Base-by-base conservation (phyloP, 495 filamentous ascomycete genomes). In the Penicillium bovifimosum region DNA sequence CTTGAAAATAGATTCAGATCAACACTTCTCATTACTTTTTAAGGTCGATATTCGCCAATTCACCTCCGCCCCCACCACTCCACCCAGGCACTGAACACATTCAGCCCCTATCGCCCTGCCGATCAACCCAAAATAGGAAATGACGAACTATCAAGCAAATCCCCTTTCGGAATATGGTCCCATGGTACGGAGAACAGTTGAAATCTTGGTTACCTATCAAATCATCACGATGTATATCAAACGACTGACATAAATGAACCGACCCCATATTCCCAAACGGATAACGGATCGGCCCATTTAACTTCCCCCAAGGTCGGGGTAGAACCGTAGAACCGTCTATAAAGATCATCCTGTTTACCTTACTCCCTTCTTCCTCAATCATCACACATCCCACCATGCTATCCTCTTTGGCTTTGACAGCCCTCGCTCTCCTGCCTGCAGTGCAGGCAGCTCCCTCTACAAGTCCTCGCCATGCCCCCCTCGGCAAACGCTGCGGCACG, bases 401-500 rank as follows among this genome's bases (percentile, higher is more conserved):
- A 14, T 11, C 9, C 9, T 46, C 41, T 16, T 6, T 50, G 14
- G 50, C 46, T 39, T 5, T 50, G 2, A 32, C 50, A 6, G 55
- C 50, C 8, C 26, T 57, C 5, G 41, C 41, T 20, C 33, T 51
- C 40, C 29, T 53, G 10, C 41, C 55, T 5, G 45, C 29, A 24
- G 46, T 47, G 27, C 55, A 58, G n/a, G 50, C 14, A 41, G 50
- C 35, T 26, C 20, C 20, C 4, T 4, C 20, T 24, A 24, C 20
- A 2, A 24, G 20, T 24, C 20, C 20, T 4, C 20, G 4, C 2
- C 20, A 2, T 4, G 20, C 2, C 20, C 33, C 44, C n/a, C n/a
- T 53, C 9, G 40, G 42, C 55, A 45, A 46, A 14, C 50, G 55
- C 46, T 68, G 65, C 39, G 63, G 63, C 11, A 9, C 56, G 28